These are phyloP conservation scores for Leucocoprinus birnbaumii DNA, from an alignment of 768 basidiomycete species.

Conservation along the genomic window DNA sequence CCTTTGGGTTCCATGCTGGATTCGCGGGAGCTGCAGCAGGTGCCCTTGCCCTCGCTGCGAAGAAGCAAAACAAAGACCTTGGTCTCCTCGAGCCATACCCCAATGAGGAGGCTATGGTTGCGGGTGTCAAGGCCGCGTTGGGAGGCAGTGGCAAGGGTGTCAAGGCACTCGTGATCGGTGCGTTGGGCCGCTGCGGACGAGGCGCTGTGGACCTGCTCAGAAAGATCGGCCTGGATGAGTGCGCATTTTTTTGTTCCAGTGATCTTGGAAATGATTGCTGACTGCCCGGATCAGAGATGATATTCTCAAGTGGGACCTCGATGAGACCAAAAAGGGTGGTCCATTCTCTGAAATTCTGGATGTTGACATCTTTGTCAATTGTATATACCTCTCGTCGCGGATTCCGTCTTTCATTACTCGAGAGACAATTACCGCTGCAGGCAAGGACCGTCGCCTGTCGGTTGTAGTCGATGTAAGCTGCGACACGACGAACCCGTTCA, in stretches of 20 bases:
- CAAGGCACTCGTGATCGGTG: constrained; percentile 92
- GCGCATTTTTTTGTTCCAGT: constrained; percentile 28
- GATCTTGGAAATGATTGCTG: not conserved
- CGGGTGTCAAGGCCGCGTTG: constrained; percentile 61
- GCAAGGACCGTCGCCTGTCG: constrained; percentile 60
- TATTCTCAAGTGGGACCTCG: constrained; percentile 97
- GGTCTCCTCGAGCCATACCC: constrained; percentile 75
- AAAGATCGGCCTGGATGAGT: constrained; percentile 96
- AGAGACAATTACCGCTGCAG: constrained; percentile 71
- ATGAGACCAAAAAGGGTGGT: constrained; percentile 94
- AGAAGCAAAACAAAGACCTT: constrained; percentile 55
- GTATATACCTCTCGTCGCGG: constrained; percentile 89
- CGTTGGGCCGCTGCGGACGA: constrained; percentile 89
- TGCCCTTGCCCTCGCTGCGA: constrained; percentile 74
- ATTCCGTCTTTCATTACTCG: constrained; percentile 83
- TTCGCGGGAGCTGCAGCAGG: constrained; percentile 97
- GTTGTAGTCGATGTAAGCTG: constrained; percentile 98
- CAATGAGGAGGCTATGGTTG: constrained; percentile 85
- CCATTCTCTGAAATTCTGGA: constrained; percentile 95
- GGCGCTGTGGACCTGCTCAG: constrained; percentile 95
- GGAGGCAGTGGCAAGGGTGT: constrained; percentile 69
- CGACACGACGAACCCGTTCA: constrained; percentile 98
- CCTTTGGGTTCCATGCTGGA: constrained; percentile 97
- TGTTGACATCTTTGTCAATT: constrained; percentile 98
- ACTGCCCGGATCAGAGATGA: constrained; percentile 58